Evolutionary conservation across 2,329 filamentous ascomycete species (phyloP).

Genomic region (Rhynchosporium agropyri): DNA sequence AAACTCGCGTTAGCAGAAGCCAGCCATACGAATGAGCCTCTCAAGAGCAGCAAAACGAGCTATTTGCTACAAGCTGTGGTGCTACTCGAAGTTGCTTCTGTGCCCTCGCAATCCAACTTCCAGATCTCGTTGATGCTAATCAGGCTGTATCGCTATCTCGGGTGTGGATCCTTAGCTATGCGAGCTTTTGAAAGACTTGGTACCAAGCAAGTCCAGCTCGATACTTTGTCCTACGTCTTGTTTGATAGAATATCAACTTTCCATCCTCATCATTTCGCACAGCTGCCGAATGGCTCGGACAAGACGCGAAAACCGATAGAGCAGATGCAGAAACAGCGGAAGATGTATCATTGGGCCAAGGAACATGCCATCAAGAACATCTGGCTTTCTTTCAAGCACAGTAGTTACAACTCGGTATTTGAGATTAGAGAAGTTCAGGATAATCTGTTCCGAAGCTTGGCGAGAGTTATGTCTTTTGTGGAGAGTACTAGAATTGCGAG

Average conservation of each 20-base stretch:
- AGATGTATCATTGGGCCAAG: constrained; percentile 34
- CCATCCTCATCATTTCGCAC: constrained; percentile 42
- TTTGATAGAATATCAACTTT: constrained; percentile 46
- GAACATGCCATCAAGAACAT: constrained; percentile 39
- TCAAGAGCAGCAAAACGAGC: constrained; percentile 24
- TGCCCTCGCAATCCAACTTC: constrained; percentile 45
- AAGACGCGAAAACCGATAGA: constrained; percentile 32
- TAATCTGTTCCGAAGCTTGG: constrained; percentile 34
- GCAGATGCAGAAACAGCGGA: constrained; percentile 38
- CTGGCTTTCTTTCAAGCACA: constrained; percentile 40
- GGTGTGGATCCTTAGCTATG: constrained; percentile 44
- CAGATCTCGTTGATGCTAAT: constrained; percentile 45
- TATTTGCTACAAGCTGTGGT: constrained; percentile 40
- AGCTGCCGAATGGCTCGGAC: constrained; percentile 27
- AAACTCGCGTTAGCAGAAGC: constrained; percentile 35
- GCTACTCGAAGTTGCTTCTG: constrained; percentile 41
- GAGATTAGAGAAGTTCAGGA: constrained; percentile 40
- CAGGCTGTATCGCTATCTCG: constrained; percentile 44
- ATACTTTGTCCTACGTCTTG: constrained; percentile 45
- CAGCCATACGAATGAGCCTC: constrained; percentile 16
- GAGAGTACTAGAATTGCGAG: constrained; percentile 40
- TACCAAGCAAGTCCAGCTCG: constrained; percentile 47
- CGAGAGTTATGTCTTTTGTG: constrained; percentile 36
- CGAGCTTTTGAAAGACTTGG: constrained; percentile 44
- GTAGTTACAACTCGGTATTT: constrained; percentile 42